Base-by-base conservation (phyloP, 139 green algal species). In the Chlamydomonas schloesseri region DNA sequence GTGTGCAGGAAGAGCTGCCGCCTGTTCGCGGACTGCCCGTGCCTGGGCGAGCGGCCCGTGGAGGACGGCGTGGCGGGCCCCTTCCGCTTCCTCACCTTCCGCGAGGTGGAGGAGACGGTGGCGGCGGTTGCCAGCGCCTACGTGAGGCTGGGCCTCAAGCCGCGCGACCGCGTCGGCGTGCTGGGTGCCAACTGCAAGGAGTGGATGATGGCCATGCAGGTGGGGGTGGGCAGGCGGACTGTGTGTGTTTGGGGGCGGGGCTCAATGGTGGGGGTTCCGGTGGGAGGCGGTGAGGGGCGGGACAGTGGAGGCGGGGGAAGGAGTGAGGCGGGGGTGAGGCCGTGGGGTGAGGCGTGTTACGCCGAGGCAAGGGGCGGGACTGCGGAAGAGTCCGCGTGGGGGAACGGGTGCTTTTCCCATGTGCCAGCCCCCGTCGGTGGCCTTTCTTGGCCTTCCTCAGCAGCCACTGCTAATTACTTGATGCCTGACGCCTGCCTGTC, bases 131-230 rank as follows among this genome's bases (percentile, higher is more conserved):
- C 65, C 24, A 84, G 88, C 34, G 92, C 75, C 26, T 90, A 93
- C 64, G 53, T 37, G 0, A 37, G 31, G 3, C 29, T 89, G 71
- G 92, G 91, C 26, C 31, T 95, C 14, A 84, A 81, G 68, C 55
- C 81, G 0, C 34, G 70, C 23, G 87, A 92, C 87, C 82, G 78
- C 28, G 73, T 95, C 17, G 89, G 92, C 29, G 76, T 96, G 20
- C 92, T 94, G 47, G 91, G 91, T 0, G 58, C 82, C 46, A 97
- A 97, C 88, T 94, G 76, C 87, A 88, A 90, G 3, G 78, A 97
- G 87, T 96, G 93, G 94, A 94, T 96, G 91, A 88, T 96, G 23
- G 88, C 94, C 29, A 95, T 96, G 92, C 92, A 96, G 91, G 94
- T 94, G 53, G 53, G 13, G 20, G 67, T 36, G 31, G 20, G 50